Base-by-base conservation (phyloP, 148 eudicot species). In the Vaccinium vitisidaea region DNA sequence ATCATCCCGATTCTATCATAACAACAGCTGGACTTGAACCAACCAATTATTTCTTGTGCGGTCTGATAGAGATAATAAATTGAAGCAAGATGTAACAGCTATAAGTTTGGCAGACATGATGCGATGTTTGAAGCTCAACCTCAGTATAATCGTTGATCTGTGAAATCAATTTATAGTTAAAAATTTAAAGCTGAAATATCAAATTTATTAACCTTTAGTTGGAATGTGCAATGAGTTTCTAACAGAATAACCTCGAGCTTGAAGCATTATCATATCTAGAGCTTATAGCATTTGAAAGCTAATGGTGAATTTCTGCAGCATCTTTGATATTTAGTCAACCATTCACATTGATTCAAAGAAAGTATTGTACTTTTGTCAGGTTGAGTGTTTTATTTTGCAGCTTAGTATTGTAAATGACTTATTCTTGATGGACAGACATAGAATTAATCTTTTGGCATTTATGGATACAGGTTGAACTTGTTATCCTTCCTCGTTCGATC, bases 401-500 rank as follows among this genome's bases (percentile, higher is more conserved):
- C n/a, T n/a, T 52, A 50, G 69, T 50, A 32, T 70, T 36, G 30
- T 67, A 70, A 70, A 12, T 70, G 43, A 19, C 56, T 49, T 75
- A 11, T n/a, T 56, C 61, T 59, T 54, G 21, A 36, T 19, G 23
- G 67, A 21, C 16, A 21, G 4, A 2, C 6, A 30, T 46, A 50
- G 25, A 81, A 43, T 48, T 75, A 11, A 63, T 83, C 71, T 77
- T 84, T 21, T 46, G 58, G 78, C 85, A 73, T 83, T 43, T 80
- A 74, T 82, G 77, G 81, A 82, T 87, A 84, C 94, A 97, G 99
- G 99, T 97, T 54, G 99, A 97, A 85, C 92, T 95, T 84, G 99
- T 97, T 75, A 97, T 97, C 86, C 98, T 97, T 88, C 98, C 99
- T 78, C 98, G 99, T 74, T 97, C 99, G 75, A 92, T 86, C 75